Evolutionary conservation across 192 early-diverging fungal genomes (phyloP).

Genomic region (Pilaira anomala): DNA sequence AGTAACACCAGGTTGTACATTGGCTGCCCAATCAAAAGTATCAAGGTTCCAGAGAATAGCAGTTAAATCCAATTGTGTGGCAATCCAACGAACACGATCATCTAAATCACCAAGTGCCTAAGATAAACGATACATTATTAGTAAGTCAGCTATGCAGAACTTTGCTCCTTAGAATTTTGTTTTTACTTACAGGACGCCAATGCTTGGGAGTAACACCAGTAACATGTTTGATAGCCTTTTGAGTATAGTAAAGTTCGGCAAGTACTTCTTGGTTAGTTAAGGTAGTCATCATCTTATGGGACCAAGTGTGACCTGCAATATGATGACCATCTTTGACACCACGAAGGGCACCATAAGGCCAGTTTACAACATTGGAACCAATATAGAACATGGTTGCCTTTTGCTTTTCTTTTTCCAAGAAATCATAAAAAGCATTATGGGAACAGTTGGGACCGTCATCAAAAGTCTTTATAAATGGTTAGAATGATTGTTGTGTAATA

Average conservation of each 20-base stretch:
- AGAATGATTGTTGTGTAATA: background rate
- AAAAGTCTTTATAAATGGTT: constrained; percentile 31
- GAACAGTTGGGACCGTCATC: constrained; percentile 54
- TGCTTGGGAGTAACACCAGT: constrained; percentile 48
- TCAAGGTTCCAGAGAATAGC: constrained; percentile 53
- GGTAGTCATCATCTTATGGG: constrained; percentile 46
- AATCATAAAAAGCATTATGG: constrained; percentile 38
- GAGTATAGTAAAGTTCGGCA: constrained; percentile 53
- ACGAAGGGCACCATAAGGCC: constrained; percentile 32
- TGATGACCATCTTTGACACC: constrained; percentile 52
- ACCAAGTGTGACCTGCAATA: constrained; percentile 58
- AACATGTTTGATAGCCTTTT: constrained; percentile 47
- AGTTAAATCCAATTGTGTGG: constrained; percentile 43
- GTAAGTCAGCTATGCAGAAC: constrained; percentile 3
- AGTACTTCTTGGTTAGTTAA: constrained; percentile 42
- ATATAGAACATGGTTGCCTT: constrained; percentile 37
- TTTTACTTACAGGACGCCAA: constrained; percentile 39
- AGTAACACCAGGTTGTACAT: constrained; percentile 14
- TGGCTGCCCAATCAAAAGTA: constrained; percentile 44
- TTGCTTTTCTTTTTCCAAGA: constrained; percentile 38
- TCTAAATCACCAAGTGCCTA: constrained; percentile 43
- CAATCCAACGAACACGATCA: constrained; percentile 47
- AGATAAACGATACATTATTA: constrained; percentile 11
- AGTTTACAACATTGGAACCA: constrained; percentile 36
- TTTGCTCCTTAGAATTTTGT: background rate